Evolutionary conservation across 352 stramenopile species (phyloP).

Genomic region (Elongisporangium undulatum): DNA sequence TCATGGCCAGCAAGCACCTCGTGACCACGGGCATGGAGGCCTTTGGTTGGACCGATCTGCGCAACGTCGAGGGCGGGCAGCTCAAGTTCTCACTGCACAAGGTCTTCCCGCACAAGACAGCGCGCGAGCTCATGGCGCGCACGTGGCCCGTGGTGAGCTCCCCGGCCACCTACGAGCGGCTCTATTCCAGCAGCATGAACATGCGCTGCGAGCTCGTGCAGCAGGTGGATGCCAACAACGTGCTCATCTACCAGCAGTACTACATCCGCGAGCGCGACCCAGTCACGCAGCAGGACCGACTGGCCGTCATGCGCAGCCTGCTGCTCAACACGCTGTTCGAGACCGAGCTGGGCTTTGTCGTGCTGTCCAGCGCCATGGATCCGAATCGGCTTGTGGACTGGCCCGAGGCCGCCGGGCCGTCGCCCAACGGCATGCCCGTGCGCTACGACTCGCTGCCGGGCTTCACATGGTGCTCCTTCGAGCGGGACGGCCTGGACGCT

Average conservation of each 20-base stretch:
- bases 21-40: not conserved
- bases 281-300: not conserved
- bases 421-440: not conserved
- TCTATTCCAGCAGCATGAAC: slow-evolving; percentile 5
- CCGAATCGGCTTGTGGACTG: not conserved
- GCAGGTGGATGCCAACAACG: slow-evolving; percentile 6
- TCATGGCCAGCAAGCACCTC: not conserved
- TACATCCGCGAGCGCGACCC: not conserved
- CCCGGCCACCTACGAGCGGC: not conserved
- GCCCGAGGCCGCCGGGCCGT: not conserved
- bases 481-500: slow-evolving; percentile 1
- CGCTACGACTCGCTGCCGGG: not conserved
- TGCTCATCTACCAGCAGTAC: slow-evolving; percentile 5
- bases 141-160: slow-evolving; percentile 1
- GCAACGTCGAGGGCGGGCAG: not conserved
- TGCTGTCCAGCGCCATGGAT: not conserved
- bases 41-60: not conserved
- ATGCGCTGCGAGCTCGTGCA: slow-evolving; percentile 6
- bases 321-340: not conserved
- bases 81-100: not conserved
- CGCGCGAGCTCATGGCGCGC: not conserved
- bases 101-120: not conserved
- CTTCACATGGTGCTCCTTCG: not conserved
- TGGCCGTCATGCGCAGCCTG: not conserved
- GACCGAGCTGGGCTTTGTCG: not conserved